These are phyloP conservation scores for Kalanchoe fedtschenkoi DNA, from an alignment of 164 flowering plant genomes.

Conservation along the genomic window DNA sequence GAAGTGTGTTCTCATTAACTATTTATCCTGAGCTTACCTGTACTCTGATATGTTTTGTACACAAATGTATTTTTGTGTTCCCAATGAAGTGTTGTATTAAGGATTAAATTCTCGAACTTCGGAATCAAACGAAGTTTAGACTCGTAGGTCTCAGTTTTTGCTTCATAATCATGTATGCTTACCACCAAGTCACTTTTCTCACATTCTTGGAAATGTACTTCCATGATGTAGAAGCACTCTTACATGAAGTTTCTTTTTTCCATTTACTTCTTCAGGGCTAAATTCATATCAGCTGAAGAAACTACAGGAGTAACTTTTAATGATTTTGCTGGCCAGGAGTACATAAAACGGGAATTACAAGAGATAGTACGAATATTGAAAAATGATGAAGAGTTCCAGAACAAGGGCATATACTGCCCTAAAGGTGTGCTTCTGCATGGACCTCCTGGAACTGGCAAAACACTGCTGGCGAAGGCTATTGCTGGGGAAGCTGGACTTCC, in stretches of 20 bases:
- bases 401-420: conserved; percentile 91
- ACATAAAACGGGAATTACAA: conserved; percentile 84
- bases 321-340: conserved; percentile 98
- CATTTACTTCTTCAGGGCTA: conserved; percentile 47
- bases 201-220: not conserved
- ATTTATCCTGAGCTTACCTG: not conserved
- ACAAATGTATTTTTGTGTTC: not conserved
- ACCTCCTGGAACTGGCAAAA: conserved; percentile 99
- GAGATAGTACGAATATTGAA: conserved; percentile 86
- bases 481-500: conserved; percentile 99
- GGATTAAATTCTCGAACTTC: not conserved
- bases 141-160: not conserved
- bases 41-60: no score
- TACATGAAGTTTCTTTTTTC: not conserved
- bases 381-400: conserved; percentile 81
- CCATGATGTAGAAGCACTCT: not conserved
- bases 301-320: conserved; percentile 84
- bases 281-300: conserved; percentile 96
- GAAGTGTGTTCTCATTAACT: not conserved
- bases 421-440: conserved; percentile 98
- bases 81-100: not conserved
- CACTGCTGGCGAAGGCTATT: conserved; percentile 91
- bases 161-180: no score
- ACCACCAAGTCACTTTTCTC: not conserved
- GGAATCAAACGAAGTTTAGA: not conserved